Evolutionary conservation across 192 early-diverging fungal species (phyloP), one percentile per base, ranked within the genome.

Genomic region (Obelidium mucronatum): DNA sequence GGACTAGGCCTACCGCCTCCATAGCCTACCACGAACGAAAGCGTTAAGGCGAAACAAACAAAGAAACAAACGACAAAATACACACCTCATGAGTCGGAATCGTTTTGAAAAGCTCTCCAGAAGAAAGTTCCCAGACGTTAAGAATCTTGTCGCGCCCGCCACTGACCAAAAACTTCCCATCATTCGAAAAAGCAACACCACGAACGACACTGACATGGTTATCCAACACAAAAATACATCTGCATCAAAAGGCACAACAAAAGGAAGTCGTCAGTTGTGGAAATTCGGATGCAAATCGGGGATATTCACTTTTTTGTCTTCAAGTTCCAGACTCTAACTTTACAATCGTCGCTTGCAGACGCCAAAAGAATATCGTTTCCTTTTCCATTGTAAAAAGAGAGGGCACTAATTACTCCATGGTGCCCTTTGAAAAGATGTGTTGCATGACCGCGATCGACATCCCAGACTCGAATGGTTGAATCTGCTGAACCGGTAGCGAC

Each of bases 401-500:
- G 87, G 0, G 88, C 86, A 53, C 91, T 91, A 48, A 99, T 84
- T 11, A 98, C 88, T 22, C 96, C 96, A 40, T 90, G 84, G 63
- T 99, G 98, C 56, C 97, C 97, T 63, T 90, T 90, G 77, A 99
- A 94, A 78, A 94, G 94, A 79, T 99, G 98, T 65, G 98, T 98
- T 77, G 93, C 95, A 83, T 88, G 95, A 26, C 94, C 96, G 59
- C 90, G 86, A 62, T 92, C 93, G 70, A 96, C 93, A 81, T 99
- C 96, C 97, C 97, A 99, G 11, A 98, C 93, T 67, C 94, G 94
- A 56, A 99, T 91, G 13, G 93, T 95, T 69, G 90, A 91, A 80
- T 99, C 98, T 1, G 98, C 96, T 17, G 94, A 95, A 42, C 97
- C 98, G 1, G 96, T 98, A 11, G 98, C 98, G 5, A 98, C 94